Evolutionary conservation across 2,329 filamentous ascomycete species (phyloP), one percentile per base, ranked within the genome.

Genomic region (Cercospora sp.): DNA sequence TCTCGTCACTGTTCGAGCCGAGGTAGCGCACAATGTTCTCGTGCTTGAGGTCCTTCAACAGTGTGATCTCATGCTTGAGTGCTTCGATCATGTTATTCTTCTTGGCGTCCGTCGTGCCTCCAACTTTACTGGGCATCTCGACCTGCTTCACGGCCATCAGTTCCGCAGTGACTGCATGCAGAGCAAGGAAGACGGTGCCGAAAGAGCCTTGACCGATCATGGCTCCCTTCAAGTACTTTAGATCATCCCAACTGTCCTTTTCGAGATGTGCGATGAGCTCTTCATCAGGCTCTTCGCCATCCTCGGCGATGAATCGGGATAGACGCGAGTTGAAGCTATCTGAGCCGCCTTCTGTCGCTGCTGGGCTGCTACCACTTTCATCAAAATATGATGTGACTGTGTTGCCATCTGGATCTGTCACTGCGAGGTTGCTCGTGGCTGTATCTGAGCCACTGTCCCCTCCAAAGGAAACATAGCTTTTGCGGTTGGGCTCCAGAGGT

Each of bases 11-110:
- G 76, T 94, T 94, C 74, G 94, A 97, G 69, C 95, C 95, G 7
- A 99, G 89, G 78, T 99, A 99, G 79, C 97, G 95, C 79, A 99
- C 95, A 78, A 99, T 98, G 79, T 99, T 98, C 66, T 92, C 89
- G 77, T 99, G 95, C 77, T 96, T 93, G 61, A 99, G 88, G 74
- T 97, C 95, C 71, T 95, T 92, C 49, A 99, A 86, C 63, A 99
- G 88, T 70, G 91, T 91, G 79, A 99, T 99, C 82, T 99, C 95
- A 74, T 94, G 92, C 83, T 98, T 97, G 63, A 99, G 85, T 1
- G 95, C 95, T 73, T 97, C 93, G 70, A 99, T 94, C 95, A 99
- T 99, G 83, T 89, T 92, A 83, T 96, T 97, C 86, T 98, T 99
- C 79, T 91, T 91, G 69, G 91, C 87, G 77, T 98, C 95, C 72